A percentile compares a stretch with the other conserved stretches of the same genome.
Evolutionary conservation across 345 rosid genomes (phyloP).

Genomic region (Eutrema heterophyllum): DNA sequence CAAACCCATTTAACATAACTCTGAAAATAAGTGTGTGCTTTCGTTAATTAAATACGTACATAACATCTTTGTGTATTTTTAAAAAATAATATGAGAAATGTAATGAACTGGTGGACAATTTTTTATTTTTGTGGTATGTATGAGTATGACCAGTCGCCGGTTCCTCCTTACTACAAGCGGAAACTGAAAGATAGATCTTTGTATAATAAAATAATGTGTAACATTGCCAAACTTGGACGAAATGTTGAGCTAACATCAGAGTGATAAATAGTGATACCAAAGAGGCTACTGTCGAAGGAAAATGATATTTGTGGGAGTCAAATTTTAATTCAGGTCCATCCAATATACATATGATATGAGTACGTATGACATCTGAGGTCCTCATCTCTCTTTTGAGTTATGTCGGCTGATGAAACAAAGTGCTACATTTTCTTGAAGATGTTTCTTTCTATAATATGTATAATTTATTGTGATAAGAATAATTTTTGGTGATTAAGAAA

Average conservation of each 20-base stretch:
- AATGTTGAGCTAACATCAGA: neutral
- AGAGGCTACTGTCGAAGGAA: neutral
- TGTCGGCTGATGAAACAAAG: slow-evolving; percentile 17
- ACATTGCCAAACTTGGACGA: neutral
- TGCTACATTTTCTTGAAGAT: neutral
- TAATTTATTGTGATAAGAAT: slow-evolving; percentile 17
- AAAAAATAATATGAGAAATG: neutral
- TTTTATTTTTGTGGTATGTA: neutral
- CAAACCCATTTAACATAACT: neutral
- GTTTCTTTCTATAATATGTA: neutral
- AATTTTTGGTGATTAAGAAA: slow-evolving; percentile 20
- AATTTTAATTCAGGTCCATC: neutral
- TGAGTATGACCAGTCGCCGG: neutral
- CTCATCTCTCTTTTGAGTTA: neutral
- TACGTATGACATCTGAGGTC: slow-evolving; percentile 1
- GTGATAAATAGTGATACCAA: neutral
- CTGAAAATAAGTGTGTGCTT: neutral
- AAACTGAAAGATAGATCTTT: neutral
- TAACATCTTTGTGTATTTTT: neutral
- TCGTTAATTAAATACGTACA: neutral
- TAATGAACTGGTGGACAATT: neutral
- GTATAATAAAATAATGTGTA: neutral
- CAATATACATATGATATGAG: neutral
- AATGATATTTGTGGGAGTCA: slow-evolving; percentile 5
- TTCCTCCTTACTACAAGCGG: neutral